phyloP scores from a whole-genome alignment of 192 early-diverging fungal genomes.

The Coemansia sp. region DNA sequence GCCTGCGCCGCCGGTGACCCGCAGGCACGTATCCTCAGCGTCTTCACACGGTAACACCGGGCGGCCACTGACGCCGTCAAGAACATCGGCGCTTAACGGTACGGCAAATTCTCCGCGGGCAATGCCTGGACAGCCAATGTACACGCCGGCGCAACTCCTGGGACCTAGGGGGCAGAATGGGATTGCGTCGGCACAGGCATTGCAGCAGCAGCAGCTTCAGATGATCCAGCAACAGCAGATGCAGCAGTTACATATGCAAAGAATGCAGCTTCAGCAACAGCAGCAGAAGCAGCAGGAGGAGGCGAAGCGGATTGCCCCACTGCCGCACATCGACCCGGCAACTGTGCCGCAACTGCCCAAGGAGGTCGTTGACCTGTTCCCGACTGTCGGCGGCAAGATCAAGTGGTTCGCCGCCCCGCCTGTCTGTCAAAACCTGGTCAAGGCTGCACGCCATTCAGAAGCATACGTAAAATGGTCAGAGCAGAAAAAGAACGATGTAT shows the following conservation, averaged over 20 bases:
- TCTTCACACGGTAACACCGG: not conserved
- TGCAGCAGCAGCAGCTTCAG: conserved; percentile 24
- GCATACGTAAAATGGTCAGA: conserved; percentile 29
- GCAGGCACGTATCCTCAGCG: conserved; percentile 2
- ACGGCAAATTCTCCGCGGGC: not conserved
- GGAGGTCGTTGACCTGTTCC: conserved; percentile 34
- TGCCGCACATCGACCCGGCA: conserved; percentile 20
- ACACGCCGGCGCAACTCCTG: conserved; percentile 6
- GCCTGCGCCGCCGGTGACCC: conserved; percentile 1
- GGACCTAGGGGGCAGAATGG: not conserved
- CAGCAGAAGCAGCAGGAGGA: conserved; percentile 9
- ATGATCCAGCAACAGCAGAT: conserved; percentile 14
- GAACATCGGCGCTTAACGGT: not conserved
- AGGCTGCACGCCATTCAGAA: conserved; percentile 19
- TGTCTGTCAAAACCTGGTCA: not conserved
- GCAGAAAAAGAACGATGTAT: conserved; percentile 2
- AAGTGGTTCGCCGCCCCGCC: conserved; percentile 46
- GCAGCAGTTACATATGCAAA: conserved; percentile 1
- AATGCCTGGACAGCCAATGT: not conserved
- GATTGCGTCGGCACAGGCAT: not conserved
- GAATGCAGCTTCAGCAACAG: conserved; percentile 1
- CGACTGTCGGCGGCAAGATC: conserved; percentile 26
- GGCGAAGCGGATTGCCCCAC: not conserved
- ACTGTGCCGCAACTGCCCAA: conserved; percentile 28
- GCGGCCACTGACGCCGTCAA: conserved; percentile 8